phyloP scores from a whole-genome alignment of 176 grass and related monocot species.

The Bolboschoenus planiculmis region DNA sequence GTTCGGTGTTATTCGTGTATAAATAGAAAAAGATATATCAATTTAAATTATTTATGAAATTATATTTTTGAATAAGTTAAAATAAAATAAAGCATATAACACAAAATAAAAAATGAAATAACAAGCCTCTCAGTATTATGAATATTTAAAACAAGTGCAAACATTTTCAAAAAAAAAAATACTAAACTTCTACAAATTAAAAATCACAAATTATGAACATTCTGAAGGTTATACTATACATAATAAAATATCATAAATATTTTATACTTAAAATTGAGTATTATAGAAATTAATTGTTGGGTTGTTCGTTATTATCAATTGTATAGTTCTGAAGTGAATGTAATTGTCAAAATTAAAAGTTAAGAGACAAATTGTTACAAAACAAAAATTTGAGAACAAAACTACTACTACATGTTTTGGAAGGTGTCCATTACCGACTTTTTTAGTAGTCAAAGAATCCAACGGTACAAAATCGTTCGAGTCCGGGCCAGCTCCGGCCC shows the following conservation, averaged over 20 bases:
- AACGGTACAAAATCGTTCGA: neutral
- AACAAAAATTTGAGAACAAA: neutral
- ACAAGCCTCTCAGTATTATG: neutral
- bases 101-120: neutral
- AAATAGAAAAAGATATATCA: too few relatives aligned
- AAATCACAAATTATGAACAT: too few relatives aligned
- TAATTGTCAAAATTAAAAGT: neutral
- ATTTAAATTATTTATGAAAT: neutral
- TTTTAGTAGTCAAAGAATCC: neutral
- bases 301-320: too few relatives aligned
- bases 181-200: neutral
- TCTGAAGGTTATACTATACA: too few relatives aligned
- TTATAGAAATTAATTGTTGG: too few relatives aligned
- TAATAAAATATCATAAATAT: too few relatives aligned
- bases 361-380: neutral
- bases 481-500: neutral
- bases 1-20: too few relatives aligned
- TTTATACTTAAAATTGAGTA: too few relatives aligned
- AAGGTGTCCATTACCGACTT: neutral
- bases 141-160: neutral
- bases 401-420: too few relatives aligned
- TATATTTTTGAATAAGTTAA: neutral
- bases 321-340: neutral
- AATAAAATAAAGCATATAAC: neutral
- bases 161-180: too few relatives aligned